A percentile compares a stretch with the other conserved stretches of the same genome.
Evolutionary conservation across 768 basidiomycete species (phyloP).

Genomic region (Chiua virens): DNA sequence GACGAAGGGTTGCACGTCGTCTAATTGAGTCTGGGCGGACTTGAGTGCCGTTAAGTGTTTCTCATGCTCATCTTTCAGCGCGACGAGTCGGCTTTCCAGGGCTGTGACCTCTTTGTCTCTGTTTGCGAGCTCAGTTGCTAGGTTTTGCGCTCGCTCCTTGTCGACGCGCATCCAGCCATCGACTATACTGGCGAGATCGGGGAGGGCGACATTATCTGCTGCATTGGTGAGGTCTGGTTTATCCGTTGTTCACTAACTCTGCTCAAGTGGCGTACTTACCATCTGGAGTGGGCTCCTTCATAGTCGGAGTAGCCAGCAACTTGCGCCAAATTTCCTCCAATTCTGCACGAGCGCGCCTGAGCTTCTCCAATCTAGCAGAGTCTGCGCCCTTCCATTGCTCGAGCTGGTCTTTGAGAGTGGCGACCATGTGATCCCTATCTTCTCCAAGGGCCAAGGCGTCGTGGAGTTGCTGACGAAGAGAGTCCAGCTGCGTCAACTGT

Average conservation of each 20-base stretch:
- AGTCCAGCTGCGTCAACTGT: background rate
- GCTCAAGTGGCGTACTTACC: no score
- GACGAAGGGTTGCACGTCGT: no score
- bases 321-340: background rate
- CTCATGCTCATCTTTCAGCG: background rate
- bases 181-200: constrained; percentile 7
- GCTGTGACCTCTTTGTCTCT: constrained; percentile 10
- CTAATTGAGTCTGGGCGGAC: no score
- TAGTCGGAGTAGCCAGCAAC: background rate
- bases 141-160: constrained; percentile 1
- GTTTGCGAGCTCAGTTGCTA: background rate
- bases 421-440: background rate
- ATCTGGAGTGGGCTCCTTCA: background rate
- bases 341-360: background rate
- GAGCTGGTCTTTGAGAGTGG: background rate
- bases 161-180: constrained; percentile 11
- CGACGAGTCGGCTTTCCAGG: background rate
- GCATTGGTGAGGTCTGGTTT: background rate
- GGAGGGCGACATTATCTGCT: background rate
- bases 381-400: background rate
- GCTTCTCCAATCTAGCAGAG: background rate
- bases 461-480: background rate
- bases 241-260: background rate
- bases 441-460: background rate
- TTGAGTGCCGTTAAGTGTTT: no score